phyloP scores from a whole-genome alignment of 257 asterid species.

The Plantago elongata region DNA sequence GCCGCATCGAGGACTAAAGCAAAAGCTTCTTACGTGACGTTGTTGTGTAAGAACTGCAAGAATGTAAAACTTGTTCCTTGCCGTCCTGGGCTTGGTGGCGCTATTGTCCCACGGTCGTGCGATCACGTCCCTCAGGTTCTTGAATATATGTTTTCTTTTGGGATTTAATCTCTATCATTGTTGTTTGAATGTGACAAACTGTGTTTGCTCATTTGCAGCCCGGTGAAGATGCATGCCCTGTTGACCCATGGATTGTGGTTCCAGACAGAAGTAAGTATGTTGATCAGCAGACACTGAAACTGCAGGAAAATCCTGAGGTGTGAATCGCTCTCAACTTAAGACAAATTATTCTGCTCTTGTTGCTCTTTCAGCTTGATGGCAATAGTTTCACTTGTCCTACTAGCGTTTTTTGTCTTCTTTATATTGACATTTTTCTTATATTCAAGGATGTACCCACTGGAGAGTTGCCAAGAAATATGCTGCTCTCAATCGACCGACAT shows the following conservation, averaged over 20 bases:
- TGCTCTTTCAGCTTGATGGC: not conserved
- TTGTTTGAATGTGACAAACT: not conserved
- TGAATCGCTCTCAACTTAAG: constrained; percentile 15
- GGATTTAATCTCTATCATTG: not conserved
- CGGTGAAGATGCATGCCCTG: constrained; percentile 85
- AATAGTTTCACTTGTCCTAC: constrained; percentile 6
- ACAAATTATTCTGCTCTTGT: not conserved
- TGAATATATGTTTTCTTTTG: constrained; percentile 2
- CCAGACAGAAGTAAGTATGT: constrained; percentile 94
- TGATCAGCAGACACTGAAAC: constrained; percentile 86
- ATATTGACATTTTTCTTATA: constrained; percentile 6
- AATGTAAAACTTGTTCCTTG: constrained; percentile 87
- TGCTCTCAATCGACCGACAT: constrained; percentile 90
- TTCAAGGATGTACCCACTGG: constrained; percentile 97
- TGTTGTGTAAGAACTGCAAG: constrained; percentile 85
- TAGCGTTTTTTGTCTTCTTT: not conserved
- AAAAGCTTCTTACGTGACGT: constrained; percentile 88
- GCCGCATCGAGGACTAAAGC: constrained; percentile 99
- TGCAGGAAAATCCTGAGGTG: constrained; percentile 98
- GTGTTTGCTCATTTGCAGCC: constrained; percentile 30
- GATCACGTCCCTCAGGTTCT: constrained; percentile 85
- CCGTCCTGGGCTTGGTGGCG: constrained; percentile 99
- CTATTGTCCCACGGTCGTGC: constrained; percentile 89
- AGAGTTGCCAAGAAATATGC: constrained; percentile 95
- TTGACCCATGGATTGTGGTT: constrained; percentile 91